phyloP scores from a whole-genome alignment of 306 rosid species.

The Canavalia ensiformis region DNA sequence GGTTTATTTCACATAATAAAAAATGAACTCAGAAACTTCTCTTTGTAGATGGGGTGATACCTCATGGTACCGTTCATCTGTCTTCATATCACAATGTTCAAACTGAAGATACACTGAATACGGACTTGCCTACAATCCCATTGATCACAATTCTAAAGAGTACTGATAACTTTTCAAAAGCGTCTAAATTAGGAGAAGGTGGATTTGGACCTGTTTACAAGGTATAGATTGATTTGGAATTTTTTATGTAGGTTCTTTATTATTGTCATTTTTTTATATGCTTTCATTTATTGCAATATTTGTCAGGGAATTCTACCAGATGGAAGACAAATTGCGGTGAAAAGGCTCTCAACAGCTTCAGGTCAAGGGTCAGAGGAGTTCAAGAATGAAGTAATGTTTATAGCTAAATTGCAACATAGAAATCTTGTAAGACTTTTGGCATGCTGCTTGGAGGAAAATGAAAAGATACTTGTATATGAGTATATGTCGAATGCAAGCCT shows the following conservation, averaged over 20 bases:
- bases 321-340: slow-evolving; percentile 60
- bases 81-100: not conserved
- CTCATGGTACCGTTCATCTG: not conserved
- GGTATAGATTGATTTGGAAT: slow-evolving; percentile 40
- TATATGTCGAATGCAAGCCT: slow-evolving; percentile 21
- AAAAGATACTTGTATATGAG: slow-evolving; percentile 29
- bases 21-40: slow-evolving; percentile 6
- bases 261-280: not conserved
- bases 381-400: not conserved
- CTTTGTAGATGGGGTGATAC: not conserved
- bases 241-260: not conserved
- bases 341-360: slow-evolving; percentile 63
- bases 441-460: slow-evolving; percentile 13
- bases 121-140: slow-evolving; percentile 8
- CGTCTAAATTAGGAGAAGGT: slow-evolving; percentile 22
- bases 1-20: not conserved
- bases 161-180: slow-evolving; percentile 15
- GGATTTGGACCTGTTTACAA: slow-evolving; percentile 56
- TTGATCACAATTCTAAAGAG: slow-evolving; percentile 1
- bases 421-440: slow-evolving; percentile 32
- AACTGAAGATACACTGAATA: slow-evolving; percentile 23
- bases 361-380: slow-evolving; percentile 55
- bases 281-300: not conserved
- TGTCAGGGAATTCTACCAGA: slow-evolving; percentile 58
- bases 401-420: slow-evolving; percentile 15